These are phyloP conservation scores for Cladorrhinum sp. DNA, from an alignment of 2,329 filamentous ascomycete species.

Conservation along the genomic window DNA sequence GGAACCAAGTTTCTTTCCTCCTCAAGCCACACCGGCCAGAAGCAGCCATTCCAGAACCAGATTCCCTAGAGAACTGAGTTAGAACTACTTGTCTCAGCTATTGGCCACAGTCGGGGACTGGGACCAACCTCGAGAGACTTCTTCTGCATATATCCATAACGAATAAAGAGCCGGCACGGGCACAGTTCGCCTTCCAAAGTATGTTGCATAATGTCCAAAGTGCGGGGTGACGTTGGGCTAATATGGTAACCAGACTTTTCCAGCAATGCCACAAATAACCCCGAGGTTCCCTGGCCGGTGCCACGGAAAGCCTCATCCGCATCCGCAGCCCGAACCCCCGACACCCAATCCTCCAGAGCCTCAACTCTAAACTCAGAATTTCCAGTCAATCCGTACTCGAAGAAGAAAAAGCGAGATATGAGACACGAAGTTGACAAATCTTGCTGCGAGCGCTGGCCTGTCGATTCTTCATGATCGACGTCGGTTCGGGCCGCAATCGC, in stretches of 20 bases:
- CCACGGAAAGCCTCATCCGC: conserved; percentile 24
- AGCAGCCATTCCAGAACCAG: background rate
- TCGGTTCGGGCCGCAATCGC: conserved; percentile 20
- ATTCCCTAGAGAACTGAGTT: background rate
- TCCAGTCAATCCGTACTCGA: background rate
- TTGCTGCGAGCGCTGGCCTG: conserved; percentile 8
- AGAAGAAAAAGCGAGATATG: background rate
- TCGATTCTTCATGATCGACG: conserved; percentile 19
- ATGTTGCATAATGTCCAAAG: conserved; percentile 7
- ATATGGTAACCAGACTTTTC: background rate
- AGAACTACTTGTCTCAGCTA: background rate
- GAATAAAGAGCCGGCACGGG: background rate
- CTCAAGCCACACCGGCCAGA: background rate
- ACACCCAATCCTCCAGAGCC: conserved; percentile 26
- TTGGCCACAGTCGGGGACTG: background rate
- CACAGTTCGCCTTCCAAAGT: background rate
- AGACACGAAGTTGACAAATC: background rate
- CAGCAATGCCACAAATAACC: conserved; percentile 14
- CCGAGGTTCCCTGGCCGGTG: background rate
- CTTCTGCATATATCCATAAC: background rate
- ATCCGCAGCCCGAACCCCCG: conserved; percentile 25
- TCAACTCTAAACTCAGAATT: conserved; percentile 11
- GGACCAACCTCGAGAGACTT: background rate
- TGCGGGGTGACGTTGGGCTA: conserved; percentile 8
- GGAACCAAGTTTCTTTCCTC: background rate